A percentile compares a stretch with the other conserved stretches of the same genome.
Evolutionary conservation across 176 grass and related monocot genomes (phyloP).

Genomic region (Alloteropsis semialata): DNA sequence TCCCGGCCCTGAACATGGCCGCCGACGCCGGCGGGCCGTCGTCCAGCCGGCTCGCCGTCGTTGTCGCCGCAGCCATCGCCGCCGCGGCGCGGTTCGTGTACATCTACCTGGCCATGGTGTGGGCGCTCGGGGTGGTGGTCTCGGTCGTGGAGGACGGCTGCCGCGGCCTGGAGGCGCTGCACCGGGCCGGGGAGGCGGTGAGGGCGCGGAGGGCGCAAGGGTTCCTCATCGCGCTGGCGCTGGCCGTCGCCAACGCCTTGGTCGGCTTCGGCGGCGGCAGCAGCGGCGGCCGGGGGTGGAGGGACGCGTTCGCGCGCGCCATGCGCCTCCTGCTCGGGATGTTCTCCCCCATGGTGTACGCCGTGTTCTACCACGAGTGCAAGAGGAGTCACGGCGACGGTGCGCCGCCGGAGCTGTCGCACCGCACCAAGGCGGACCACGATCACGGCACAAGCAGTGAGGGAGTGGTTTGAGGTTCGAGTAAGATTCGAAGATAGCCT

Average conservation of each 20-base stretch:
- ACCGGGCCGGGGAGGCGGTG: conserved; percentile 7
- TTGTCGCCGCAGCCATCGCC: background rate
- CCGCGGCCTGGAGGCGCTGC: conserved; percentile 32
- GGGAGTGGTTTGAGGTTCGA: background rate
- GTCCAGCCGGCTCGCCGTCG: background rate
- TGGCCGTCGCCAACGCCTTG: conserved; percentile 9
- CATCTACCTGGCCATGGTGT: conserved; percentile 37
- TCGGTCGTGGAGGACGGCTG: conserved; percentile 37
- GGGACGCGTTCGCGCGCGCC: background rate
- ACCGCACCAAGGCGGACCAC: background rate
- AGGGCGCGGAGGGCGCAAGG: conserved; percentile 26
- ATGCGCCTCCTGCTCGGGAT: background rate
- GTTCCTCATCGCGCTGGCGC: conserved; percentile 17
- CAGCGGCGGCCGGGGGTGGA: background rate
- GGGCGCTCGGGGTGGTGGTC: conserved; percentile 34
- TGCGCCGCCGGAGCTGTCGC: background rate
- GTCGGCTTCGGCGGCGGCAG: background rate
- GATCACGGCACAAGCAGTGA: background rate
- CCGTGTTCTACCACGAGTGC: conserved; percentile 49
- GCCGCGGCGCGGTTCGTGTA: conserved; percentile 22
- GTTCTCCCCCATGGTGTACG: conserved; percentile 34
- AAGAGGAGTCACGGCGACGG: conserved; percentile 16
- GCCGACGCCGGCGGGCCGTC: background rate
- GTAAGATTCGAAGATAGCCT: background rate
- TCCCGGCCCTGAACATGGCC: conserved; percentile 13